Base-by-base conservation (phyloP, 306 rosid species). In the Ormosia emarginata region DNA sequence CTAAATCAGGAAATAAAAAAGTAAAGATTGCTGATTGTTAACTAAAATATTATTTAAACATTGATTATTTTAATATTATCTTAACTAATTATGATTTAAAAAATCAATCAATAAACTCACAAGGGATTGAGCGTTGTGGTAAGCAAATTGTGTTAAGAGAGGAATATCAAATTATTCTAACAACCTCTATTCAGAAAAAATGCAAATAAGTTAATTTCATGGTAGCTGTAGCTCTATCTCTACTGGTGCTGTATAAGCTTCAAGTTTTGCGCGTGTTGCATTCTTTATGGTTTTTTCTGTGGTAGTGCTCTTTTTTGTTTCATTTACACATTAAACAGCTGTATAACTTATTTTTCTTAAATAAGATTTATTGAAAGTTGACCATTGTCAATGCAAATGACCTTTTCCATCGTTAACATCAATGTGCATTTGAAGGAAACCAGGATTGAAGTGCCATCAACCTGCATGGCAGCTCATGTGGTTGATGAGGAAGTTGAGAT, bases 401-500 rank as follows among this genome's bases (percentile, higher is more conserved):
- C 49, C 36, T 49, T 36, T 57, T 77, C 32, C 46, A 36, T 64
- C 74, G 62, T 70, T 53, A 43, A 34, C 56, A 59, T 63, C 70
- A 75, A 79, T 82, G 3, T 82, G 86, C 90, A 91, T 94, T 56
- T 64, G 59, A 94, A 88, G 87, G 94, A 88, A 71, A 77, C 94
- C 2, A 84, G 88, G 62, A 71, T 68, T 79, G 90, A 70, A 17
- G 85, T 82, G 55, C 97, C 94, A 73, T 80, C 92, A 43, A 92
- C 94, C 75, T 87, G 97, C 86, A 90, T 94, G 92, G 97, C 97
- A 61, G 98, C 93, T 80, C 92, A 88, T 73, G 92, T 91, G 74
- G 81, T 79, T 46, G 96, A 93, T 12, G 95, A 92, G 79, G 99
- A 91, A 34, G 90, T 88, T 82, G 97, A 95, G 57, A 85, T 88